Conservation (phyloP, 2,329 filamentous ascomycete genomes). For the Septoria petroselini region DNA sequence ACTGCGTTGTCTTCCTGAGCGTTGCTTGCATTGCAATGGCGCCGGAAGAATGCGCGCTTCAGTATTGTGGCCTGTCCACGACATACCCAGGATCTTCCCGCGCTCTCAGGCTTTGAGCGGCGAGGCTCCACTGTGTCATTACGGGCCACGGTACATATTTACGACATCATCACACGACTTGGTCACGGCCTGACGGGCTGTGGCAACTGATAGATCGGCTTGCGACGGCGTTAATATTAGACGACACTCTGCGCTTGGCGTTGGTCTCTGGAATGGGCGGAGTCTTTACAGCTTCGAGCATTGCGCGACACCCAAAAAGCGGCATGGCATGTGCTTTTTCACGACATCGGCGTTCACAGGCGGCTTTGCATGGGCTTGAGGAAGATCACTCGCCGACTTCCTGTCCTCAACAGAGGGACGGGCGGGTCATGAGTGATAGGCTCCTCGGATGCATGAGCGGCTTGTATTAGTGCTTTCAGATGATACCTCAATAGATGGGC, state of each 20-base stretch:
- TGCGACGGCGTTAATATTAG: conserved; percentile 27
- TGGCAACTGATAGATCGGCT: conserved; percentile 26
- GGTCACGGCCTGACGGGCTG: conserved; percentile 16
- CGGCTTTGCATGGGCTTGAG: conserved; percentile 20
- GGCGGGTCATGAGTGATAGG: conserved; percentile 11
- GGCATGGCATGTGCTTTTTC: conserved; percentile 21
- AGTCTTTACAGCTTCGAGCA: conserved; percentile 16
- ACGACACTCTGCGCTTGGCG: conserved; percentile 12
- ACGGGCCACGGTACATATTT: conserved; percentile 26
- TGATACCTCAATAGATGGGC: conserved; percentile 19
- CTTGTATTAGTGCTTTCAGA: conserved; percentile 21
- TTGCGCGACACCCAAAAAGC: conserved; percentile 17
- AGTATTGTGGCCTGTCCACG: conserved; percentile 25
- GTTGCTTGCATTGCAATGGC: conserved; percentile 29
- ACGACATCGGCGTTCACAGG: conserved; percentile 20
- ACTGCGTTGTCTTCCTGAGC: conserved; percentile 29
- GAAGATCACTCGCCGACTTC: conserved; percentile 15
- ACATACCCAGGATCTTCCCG: conserved; percentile 15
- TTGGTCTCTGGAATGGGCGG: conserved; percentile 15
- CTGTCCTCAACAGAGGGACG: conserved; percentile 15
- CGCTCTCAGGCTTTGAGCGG: conserved; percentile 28
- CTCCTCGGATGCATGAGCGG: conserved; percentile 9
- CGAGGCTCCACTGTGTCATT: conserved; percentile 20
- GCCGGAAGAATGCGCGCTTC: conserved; percentile 27
- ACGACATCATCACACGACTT: conserved; percentile 26